Evolutionary conservation across 176 grass and related monocot species (phyloP).

Genomic region (Elymus sibiricus): DNA sequence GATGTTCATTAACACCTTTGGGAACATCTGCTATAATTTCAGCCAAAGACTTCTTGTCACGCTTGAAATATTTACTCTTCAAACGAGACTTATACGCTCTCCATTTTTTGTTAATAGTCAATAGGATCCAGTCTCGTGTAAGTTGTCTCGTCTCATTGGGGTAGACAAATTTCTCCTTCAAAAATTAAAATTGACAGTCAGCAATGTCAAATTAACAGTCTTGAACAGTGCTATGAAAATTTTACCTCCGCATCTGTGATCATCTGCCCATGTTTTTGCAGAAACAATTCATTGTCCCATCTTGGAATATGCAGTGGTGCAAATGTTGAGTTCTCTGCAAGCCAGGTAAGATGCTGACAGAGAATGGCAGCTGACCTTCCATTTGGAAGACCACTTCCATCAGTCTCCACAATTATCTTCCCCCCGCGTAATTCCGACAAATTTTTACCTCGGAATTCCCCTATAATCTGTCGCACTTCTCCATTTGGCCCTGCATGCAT

Average conservation of each 20-base stretch:
- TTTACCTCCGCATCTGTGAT: background rate
- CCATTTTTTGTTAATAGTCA: background rate
- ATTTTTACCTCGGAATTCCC: background rate
- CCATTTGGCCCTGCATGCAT: background rate
- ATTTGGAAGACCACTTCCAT: background rate
- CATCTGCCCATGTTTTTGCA: background rate
- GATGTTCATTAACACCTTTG: background rate
- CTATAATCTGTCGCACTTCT: background rate
- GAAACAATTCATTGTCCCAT: background rate
- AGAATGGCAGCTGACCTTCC: background rate
- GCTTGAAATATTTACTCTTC: slow-evolving; percentile 1
- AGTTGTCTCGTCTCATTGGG: background rate
- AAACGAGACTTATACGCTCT: background rate
- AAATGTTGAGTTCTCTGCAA: slow-evolving; percentile 7
- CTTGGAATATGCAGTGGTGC: slow-evolving; percentile 8
- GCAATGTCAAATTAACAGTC: background rate
- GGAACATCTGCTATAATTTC: background rate
- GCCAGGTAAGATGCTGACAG: background rate
- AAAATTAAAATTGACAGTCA: background rate
- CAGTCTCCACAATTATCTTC: no score
- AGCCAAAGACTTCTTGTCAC: background rate
- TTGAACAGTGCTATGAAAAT: background rate
- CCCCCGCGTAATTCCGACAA: background rate
- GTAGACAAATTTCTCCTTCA: background rate
- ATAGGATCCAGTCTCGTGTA: slow-evolving; percentile 1